phyloP scores from a whole-genome alignment of 306 rosid genomes.

The Cercis canadensis region DNA sequence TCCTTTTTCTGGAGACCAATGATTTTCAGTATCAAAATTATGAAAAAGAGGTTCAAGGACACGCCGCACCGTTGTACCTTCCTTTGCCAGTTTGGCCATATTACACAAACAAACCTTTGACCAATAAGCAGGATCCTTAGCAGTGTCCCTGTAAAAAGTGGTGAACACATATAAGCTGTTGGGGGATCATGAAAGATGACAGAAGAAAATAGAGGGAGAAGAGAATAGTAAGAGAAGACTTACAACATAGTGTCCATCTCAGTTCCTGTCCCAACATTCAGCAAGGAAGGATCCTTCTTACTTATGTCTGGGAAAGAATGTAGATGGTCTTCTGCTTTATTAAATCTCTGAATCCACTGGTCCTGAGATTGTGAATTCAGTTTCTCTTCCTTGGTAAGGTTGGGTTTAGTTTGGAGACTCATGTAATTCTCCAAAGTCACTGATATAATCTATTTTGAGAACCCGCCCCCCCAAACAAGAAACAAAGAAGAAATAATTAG shows the following conservation, averaged over 20 bases:
- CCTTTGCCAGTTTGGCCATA: constrained; percentile 81
- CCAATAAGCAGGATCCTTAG: constrained; percentile 84
- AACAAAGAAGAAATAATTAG: constrained; percentile 39
- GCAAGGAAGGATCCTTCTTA: constrained; percentile 51
- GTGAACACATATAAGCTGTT: constrained; percentile 29
- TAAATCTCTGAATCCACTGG: constrained; percentile 52
- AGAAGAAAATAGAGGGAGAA: constrained; percentile 28
- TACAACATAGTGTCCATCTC: constrained; percentile 63
- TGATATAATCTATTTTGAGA: constrained; percentile 68
- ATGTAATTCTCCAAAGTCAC: constrained; percentile 84
- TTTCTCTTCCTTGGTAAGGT: constrained; percentile 47
- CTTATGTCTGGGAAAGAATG: constrained; percentile 48
- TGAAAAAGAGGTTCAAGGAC: constrained; percentile 92
- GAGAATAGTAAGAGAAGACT: constrained; percentile 33
- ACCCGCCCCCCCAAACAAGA: constrained; percentile 33
- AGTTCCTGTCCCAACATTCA: constrained; percentile 42
- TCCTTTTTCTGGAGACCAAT: constrained; percentile 84
- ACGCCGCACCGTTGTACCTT: constrained; percentile 81
- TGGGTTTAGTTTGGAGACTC: constrained; percentile 48
- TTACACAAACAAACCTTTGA: constrained; percentile 80
- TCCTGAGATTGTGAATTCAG: constrained; percentile 48
- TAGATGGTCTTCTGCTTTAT: constrained; percentile 44
- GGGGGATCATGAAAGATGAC: constrained; percentile 25
- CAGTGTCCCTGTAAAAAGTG: constrained; percentile 63
- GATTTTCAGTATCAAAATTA: constrained; percentile 72